These are phyloP conservation scores for Gomphus sp. DNA, from an alignment of 1,284 basidiomycete species.

Conservation along the genomic window DNA sequence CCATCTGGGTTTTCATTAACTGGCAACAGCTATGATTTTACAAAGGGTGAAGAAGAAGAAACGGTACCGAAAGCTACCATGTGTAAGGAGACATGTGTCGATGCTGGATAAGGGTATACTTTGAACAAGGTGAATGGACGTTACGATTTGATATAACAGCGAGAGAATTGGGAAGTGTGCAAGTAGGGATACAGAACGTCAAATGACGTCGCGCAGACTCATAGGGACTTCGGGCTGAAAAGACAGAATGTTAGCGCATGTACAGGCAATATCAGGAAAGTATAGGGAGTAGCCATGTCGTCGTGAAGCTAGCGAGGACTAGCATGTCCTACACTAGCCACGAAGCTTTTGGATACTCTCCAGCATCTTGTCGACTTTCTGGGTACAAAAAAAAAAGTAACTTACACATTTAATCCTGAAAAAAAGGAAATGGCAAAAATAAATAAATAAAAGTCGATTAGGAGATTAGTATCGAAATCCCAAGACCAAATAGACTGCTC, in stretches of 20 bases:
- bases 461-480: conserved; percentile 7
- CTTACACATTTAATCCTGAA: conserved; percentile 81
- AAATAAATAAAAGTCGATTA: neutral
- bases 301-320: neutral
- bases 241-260: conserved; percentile 9
- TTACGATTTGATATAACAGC: conserved; percentile 36
- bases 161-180: conserved; percentile 29
- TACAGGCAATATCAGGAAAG: neutral
- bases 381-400: conserved; percentile 14
- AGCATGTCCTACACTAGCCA: neutral
- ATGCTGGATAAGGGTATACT: conserved; percentile 58
- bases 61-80: conserved; percentile 34
- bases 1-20: conserved; percentile 26
- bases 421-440: conserved; percentile 2
- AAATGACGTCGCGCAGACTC: conserved; percentile 65
- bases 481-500: neutral
- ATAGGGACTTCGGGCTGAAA: conserved; percentile 76
- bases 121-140: conserved; percentile 31
- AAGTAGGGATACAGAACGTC: conserved; percentile 70
- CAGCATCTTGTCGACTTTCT: neutral
- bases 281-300: neutral
- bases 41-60: conserved; percentile 35
- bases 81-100: conserved; percentile 59
- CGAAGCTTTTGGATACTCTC: neutral
- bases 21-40: conserved; percentile 54